Base-by-base conservation (phyloP, 2,329 filamentous ascomycete species). In the Blastomyces emzantsi region DNA sequence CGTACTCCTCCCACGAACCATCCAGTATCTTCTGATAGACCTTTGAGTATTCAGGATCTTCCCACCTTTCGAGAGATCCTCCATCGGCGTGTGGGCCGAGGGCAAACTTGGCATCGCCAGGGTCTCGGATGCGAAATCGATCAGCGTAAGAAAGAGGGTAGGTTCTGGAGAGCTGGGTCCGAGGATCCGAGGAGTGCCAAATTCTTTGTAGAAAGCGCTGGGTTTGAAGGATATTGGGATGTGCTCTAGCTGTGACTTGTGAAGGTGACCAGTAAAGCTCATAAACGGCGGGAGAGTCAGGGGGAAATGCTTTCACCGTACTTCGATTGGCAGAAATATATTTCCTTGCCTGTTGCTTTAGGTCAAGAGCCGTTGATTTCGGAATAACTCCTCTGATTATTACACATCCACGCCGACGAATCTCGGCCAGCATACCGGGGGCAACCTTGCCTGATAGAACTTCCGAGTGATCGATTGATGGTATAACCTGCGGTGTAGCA, bases 1-100 rank as follows among this genome's bases (percentile, higher is more conserved):
- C 90, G 71, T 90, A 92, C 2, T 82, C 74, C 67, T 95, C 90
- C 91, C 92, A 96, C 0, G 80, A 75, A 0, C 92, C 93, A 25
- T 83, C 75, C 63, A 91, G 88, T 9, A 97, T 82, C 25, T 81
- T 76, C 64, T 88, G 83, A 74, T 96, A 97, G 2, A 92, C 89
- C 8, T 11, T 76, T 0, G 87, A 85, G 67, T 92, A 92, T 0
- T 88, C 88, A 0, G 83, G 75, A 30, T 78, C 79, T 72, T 91
- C 88, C 89, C 89, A 92, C 2, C 89, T 81, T 75, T 92, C 89
- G 0, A 90, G 83, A 61, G 86, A 88, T 28, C 89, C 89, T 17
- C 88, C 88, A 69, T 92, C 89, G 1, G 88, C 79, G 71, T 92
- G 89, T 0, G 89, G 87, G 0, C 89, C 89, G 0, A 91, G 81